Conservation (phyloP, 148 eudicot species). For the Persicaria maculosa region DNA sequence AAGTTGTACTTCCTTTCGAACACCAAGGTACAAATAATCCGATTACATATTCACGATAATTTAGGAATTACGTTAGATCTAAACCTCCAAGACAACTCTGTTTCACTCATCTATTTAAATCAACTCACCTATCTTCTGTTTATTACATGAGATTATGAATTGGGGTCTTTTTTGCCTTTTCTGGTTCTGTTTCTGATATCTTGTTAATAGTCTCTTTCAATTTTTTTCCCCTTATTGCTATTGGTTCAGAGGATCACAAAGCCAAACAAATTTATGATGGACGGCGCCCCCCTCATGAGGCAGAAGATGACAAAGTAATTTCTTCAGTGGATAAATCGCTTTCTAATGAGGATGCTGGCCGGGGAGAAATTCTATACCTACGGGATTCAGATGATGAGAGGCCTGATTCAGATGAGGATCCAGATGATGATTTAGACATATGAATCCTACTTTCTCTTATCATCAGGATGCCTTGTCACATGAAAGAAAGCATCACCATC, state of each 20-base stretch:
- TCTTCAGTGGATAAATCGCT: constrained; percentile 29
- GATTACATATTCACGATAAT: background rate
- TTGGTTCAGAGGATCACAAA: constrained; percentile 50
- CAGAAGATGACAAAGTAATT: constrained; percentile 22
- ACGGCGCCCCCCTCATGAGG: constrained; percentile 47
- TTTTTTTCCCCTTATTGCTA: background rate
- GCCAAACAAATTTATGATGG: constrained; percentile 84
- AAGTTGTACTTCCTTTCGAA: constrained; percentile 91
- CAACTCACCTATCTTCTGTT: no score
- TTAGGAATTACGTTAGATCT: background rate
- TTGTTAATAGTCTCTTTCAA: background rate
- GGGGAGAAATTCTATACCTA: constrained; percentile 74
- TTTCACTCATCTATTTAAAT: background rate
- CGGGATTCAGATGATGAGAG: constrained; percentile 98
- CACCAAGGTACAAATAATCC: constrained; percentile 60
- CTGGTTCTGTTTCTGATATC: background rate
- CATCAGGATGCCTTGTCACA: background rate
- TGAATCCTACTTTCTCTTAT: constrained; percentile 15
- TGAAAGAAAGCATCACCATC: background rate
- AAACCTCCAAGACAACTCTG: background rate
- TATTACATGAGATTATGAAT: no score
- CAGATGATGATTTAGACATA: constrained; percentile 83
- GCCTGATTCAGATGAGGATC: constrained; percentile 90
- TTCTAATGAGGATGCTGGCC: constrained; percentile 34
- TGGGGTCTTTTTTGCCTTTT: no score